phyloP scores from a whole-genome alignment of 2,329 filamentous ascomycete species.

The Arthrobotrys entomopaga region DNA sequence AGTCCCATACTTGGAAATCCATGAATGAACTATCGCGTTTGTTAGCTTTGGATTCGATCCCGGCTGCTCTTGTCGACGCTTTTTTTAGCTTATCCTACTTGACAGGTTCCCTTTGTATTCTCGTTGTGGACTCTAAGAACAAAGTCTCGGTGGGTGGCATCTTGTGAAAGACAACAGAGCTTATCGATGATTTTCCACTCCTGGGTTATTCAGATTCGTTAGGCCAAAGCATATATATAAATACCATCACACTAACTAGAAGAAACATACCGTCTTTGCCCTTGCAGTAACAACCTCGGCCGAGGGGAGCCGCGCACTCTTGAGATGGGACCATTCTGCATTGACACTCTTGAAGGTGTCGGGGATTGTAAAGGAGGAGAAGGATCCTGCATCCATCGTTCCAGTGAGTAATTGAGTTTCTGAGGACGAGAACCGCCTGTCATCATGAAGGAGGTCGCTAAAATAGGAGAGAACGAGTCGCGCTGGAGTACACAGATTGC shows the following conservation, averaged over 20 bases:
- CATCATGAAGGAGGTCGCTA: conserved; percentile 30
- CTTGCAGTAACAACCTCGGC: conserved; percentile 91
- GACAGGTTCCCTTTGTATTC: conserved; percentile 93
- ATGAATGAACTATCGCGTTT: conserved; percentile 81
- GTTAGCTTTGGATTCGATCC: neutral
- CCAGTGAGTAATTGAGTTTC: conserved; percentile 56
- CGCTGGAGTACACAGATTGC: conserved; percentile 15
- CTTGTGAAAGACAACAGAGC: conserved; percentile 99
- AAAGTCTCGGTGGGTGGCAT: conserved; percentile 94
- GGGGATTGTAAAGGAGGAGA: conserved; percentile 54
- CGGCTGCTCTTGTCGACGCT: neutral
- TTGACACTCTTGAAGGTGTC: conserved; percentile 52
- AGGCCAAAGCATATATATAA: neutral
- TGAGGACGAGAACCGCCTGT: conserved; percentile 51
- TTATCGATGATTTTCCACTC: conserved; percentile 97
- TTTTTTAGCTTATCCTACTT: conserved; percentile 70
- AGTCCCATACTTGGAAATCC: conserved; percentile 99
- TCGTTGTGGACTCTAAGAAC: conserved; percentile 92
- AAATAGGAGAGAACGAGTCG: conserved; percentile 22
- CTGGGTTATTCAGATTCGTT: conserved; percentile 65
- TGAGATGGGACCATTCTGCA: conserved; percentile 53
- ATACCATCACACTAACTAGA: neutral
- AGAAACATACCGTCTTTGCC: conserved; percentile 78
- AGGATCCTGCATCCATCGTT: conserved; percentile 56
- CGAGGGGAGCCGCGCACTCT: conserved; percentile 65